These are phyloP conservation scores for Eucalyptus leucophloia DNA, from an alignment of 345 rosid species.

Conservation along the genomic window DNA sequence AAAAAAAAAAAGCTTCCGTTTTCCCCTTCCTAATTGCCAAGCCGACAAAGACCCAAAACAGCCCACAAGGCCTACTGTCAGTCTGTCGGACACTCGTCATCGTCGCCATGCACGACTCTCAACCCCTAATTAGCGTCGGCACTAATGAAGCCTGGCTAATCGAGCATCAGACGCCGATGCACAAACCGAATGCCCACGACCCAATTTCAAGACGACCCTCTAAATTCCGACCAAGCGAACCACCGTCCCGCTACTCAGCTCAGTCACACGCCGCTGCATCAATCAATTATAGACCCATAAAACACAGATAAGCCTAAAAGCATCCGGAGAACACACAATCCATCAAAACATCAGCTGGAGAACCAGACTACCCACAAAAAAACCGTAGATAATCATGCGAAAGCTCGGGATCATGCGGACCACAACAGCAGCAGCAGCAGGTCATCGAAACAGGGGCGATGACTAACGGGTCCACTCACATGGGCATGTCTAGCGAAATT, in stretches of 20 bases:
- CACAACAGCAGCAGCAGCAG: neutral
- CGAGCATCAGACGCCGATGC: neutral
- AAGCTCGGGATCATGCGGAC: neutral
- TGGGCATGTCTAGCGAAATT: conserved; percentile 32
- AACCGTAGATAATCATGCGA: neutral
- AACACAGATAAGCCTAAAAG: neutral
- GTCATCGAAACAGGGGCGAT: neutral
- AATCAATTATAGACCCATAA: neutral
- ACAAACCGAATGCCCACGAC: neutral
- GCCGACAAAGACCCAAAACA: neutral
- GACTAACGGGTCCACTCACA: conserved; percentile 22
- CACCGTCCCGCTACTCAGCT: neutral
- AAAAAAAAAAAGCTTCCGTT: neutral
- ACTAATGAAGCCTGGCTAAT: neutral
- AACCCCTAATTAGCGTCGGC: neutral
- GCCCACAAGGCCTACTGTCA: neutral
- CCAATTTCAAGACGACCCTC: neutral
- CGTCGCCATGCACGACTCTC: neutral
- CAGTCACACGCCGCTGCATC: neutral
- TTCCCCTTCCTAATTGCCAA: neutral
- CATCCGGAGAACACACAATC: neutral
- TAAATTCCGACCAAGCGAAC: neutral
- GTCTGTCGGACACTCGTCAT: neutral
- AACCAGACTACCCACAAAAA: neutral
- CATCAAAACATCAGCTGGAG: neutral